Evolutionary conservation across 495 filamentous ascomycete genomes (phyloP).

Genomic region (Schizothecium vesticola): DNA sequence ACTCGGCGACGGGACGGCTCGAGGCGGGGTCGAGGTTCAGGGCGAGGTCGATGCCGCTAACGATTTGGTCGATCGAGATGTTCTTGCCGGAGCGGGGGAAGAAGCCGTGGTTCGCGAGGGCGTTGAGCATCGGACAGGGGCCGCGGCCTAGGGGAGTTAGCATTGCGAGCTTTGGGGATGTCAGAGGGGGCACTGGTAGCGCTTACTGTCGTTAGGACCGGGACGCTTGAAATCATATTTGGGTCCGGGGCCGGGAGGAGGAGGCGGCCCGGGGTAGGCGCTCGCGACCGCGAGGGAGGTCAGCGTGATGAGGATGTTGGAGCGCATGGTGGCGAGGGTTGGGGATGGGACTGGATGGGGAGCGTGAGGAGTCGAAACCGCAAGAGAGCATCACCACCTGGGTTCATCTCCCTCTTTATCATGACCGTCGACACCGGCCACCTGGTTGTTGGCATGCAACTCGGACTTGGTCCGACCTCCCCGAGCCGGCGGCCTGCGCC

Average conservation of each 20-base stretch:
- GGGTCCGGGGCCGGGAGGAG: background rate
- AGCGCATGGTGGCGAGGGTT: background rate
- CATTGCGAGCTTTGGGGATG: background rate
- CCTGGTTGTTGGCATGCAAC: background rate
- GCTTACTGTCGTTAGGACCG: background rate
- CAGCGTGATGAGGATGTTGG: background rate
- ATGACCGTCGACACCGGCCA: background rate
- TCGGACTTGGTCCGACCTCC: background rate
- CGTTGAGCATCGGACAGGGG: conserved; percentile 9
- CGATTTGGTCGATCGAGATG: conserved; percentile 6
- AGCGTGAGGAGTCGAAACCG: background rate
- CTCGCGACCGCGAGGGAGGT: background rate
- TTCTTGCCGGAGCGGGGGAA: conserved; percentile 7
- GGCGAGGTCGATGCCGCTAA: background rate
- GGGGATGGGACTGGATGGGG: background rate
- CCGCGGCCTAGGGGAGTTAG: background rate
- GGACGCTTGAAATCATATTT: background rate
- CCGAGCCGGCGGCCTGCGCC: background rate
- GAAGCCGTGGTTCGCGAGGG: conserved; percentile 7
- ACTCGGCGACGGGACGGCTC: conserved; percentile 1
- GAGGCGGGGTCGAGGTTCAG: conserved; percentile 5
- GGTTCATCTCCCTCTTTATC: background rate
- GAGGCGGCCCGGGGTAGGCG: background rate
- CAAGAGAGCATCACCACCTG: background rate
- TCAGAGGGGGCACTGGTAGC: no score